Percentiles rank a stretch among this genome's conserved stretches.
phyloP scores from a whole-genome alignment of 768 basidiomycete genomes.

The Lenzites betulinus region DNA sequence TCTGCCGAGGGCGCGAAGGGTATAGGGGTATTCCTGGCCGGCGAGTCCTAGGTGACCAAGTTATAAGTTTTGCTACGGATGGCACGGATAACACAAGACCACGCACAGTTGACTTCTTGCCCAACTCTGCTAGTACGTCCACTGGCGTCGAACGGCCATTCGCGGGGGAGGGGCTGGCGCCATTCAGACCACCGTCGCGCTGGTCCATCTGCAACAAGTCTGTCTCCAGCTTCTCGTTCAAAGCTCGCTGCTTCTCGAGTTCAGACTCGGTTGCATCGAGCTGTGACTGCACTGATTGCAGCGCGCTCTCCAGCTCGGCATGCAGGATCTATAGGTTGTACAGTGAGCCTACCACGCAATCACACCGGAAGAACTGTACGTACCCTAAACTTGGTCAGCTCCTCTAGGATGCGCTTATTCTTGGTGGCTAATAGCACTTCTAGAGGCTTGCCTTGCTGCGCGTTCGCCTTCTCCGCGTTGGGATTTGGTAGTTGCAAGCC shows the following conservation, averaged over 20 bases:
- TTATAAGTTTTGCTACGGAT: not conserved
- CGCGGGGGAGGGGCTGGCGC: slow-evolving; percentile 26
- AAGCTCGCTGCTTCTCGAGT: slow-evolving; percentile 69
- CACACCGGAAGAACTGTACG: slow-evolving; percentile 17
- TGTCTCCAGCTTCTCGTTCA: slow-evolving; percentile 91
- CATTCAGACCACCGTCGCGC: slow-evolving; percentile 40
- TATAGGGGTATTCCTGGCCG: slow-evolving; percentile 60
- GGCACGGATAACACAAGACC: not conserved
- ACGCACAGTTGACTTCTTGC: slow-evolving; percentile 51
- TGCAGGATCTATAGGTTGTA: slow-evolving; percentile 65
- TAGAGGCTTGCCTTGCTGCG: slow-evolving; percentile 76
- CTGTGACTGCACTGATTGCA: slow-evolving; percentile 57
- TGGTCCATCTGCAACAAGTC: slow-evolving; percentile 85
- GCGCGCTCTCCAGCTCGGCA: slow-evolving; percentile 73
- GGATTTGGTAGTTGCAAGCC: slow-evolving; percentile 81
- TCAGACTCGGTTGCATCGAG: slow-evolving; percentile 62
- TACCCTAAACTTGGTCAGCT: slow-evolving; percentile 89
- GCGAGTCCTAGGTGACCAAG: slow-evolving; percentile 24
- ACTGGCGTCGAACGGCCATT: slow-evolving; percentile 31
- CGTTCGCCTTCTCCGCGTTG: slow-evolving; percentile 82
- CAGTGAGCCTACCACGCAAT: not conserved
- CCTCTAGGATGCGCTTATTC: slow-evolving; percentile 91
- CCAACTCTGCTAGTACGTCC: slow-evolving; percentile 75
- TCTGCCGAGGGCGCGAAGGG: slow-evolving; percentile 78
- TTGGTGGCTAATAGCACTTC: slow-evolving; percentile 91